Base-by-base conservation (phyloP, 345 rosid species). In the sweet orange (Citrus sinensis) region DNA sequence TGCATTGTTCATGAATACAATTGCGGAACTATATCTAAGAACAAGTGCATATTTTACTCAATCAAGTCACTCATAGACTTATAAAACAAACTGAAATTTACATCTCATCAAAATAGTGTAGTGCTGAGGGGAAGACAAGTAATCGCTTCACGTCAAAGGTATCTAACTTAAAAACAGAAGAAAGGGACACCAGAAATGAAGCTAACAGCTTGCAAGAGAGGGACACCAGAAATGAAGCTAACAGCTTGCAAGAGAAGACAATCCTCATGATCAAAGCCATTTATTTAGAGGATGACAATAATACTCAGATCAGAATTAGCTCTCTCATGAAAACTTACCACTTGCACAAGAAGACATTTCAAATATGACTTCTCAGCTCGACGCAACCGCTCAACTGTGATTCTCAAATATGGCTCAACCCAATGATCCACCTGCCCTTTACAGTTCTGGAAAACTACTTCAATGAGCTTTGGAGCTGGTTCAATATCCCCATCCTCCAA, bases 381-480 rank as follows among this genome's bases (percentile, higher is more conserved):
- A 51, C 86, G 92, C 82, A 97, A 87, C 72, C 97, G 88, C 78
- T 93, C 96, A 80, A 94, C 84, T 7, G 97, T 91, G 70, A 97
- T 85, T 81, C 93, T 90, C 70, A 97, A 82, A 86, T 92, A 97
- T 83, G 99, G 98, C 80, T 97, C 99, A 80, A 91, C 88, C 98
- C 97, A 97, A 5, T 88, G 98, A 88, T 97, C 99, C 84, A 97
- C 98, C 83, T 93, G 98, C 68, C 98, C 99, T 86, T 86, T 92
- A 85, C 98, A 93, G 81, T 97, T 94, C 88, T 97, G 99, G 79
- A 97, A 92, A 83, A 97, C 91, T 69, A 97, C 98, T 84, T 94
- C 93, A 81, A 97, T 92, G 76, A 97, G 96, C 88, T 97, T 97
- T 80, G 99, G 99, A 80, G 98, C 99, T 20, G 99, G 91, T 81